A percentile compares a stretch with the other conserved stretches of the same genome.
Evolutionary conservation across 768 basidiomycete genomes (phyloP).

Genomic region (Suillus decipiens): DNA sequence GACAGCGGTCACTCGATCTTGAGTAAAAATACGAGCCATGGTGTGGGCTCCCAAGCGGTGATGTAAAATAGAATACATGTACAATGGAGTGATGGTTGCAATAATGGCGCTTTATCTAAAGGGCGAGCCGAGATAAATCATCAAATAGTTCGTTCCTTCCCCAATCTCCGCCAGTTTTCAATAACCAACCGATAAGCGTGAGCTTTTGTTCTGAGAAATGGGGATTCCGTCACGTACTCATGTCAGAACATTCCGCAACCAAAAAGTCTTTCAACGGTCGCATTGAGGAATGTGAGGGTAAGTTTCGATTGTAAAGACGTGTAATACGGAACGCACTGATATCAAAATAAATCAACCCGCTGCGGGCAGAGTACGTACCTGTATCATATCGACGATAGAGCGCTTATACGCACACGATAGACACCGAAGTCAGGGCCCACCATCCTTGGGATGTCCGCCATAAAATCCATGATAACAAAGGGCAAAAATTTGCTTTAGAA

Average conservation of each 20-base stretch:
- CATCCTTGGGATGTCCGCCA: not conserved
- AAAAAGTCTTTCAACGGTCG: not conserved
- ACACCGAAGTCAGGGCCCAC: not conserved
- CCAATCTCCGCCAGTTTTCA: not conserved
- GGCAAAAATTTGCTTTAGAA: not conserved
- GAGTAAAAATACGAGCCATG: too few species aligned
- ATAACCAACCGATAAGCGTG: not conserved
- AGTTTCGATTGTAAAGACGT: not conserved
- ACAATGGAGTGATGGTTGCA: not conserved
- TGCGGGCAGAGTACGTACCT: not conserved
- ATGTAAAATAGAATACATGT: not conserved
- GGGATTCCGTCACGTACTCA: not conserved
- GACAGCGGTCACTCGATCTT: not conserved
- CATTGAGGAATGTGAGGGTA: not conserved
- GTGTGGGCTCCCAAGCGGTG: not conserved
- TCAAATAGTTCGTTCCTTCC: not conserved
- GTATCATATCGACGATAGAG: not conserved
- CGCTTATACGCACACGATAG: not conserved
- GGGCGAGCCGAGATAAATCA: not conserved
- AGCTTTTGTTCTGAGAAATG: not conserved
- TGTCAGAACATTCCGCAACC: not conserved
- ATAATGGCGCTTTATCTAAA: not conserved
- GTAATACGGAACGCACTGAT: not conserved
- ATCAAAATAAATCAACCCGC: not conserved
- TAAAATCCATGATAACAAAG: not conserved